Evolutionary conservation across 2,329 filamentous ascomycete genomes (phyloP), one percentile per base, ranked within the genome.

Genomic region (Eutypa lata): DNA sequence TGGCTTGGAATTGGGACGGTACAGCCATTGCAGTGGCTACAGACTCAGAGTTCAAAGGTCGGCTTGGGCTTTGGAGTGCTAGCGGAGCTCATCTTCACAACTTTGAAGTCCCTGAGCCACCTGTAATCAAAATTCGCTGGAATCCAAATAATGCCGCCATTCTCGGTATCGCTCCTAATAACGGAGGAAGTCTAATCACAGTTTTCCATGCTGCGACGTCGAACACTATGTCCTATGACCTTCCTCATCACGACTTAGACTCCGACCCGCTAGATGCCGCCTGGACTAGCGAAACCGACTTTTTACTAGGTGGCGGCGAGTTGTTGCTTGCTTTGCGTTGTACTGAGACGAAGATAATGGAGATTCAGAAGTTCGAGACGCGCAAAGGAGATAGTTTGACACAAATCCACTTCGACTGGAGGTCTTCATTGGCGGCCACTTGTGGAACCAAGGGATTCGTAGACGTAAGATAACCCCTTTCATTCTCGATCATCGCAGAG

Each of bases 71-170:
- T 18, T 85, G 81, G 78, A 73, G 74, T 8, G 70, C 72, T 2
- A 79, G 83, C 53, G 83, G 83, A 18, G 72, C 70, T 24, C 72
- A 74, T 49, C 60, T 82, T 22, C 74, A 82, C 47, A 73, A 77
- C 21, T 80, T 83, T 65, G 78, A 83, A 57, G 75, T 80, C 24
- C 72, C 80, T 37, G 82, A 85, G 58, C 76, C 82, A n/a, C 83
- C 83, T 14, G 73, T 87, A 47, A 78, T 84, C 60, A 84, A 83
- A 64, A 71, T 87, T 21, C 76, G 76, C 46, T 87, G 84, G 83
- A 86, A 82, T 62, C 78, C 78, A 2, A 75, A 70, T 57, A 79
- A 79, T 55, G 73, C 75, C 1, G 74, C 76, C n/a, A 74, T 86
- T 31, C 70, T 87, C 14, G 77, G 78, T 55, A 76, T 87, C 44